Evolutionary conservation across 345 rosid species (phyloP).

Genomic region (Gynandropsis gynandra): DNA sequence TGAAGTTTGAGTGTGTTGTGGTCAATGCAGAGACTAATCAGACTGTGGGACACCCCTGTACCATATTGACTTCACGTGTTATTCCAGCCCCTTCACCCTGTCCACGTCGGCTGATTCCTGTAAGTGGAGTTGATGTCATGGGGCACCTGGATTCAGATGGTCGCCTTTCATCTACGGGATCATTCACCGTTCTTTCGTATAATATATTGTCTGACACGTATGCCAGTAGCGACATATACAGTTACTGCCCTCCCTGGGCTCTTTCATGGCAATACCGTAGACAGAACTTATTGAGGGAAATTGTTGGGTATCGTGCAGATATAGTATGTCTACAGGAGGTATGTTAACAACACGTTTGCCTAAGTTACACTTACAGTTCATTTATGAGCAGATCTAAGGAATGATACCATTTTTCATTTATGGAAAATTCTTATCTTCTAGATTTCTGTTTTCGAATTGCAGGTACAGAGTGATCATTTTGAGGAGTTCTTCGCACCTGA

Average conservation of each 20-base stretch:
- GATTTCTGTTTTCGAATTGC: constrained; percentile 23
- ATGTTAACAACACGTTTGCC: constrained; percentile 2
- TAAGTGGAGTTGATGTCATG: constrained; percentile 53
- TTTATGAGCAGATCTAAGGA: neutral
- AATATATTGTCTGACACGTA: constrained; percentile 78
- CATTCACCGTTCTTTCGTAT: constrained; percentile 87
- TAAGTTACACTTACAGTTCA: constrained; percentile 12
- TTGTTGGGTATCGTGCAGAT: constrained; percentile 89
- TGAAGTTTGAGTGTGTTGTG: constrained; percentile 89
- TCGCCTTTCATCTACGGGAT: constrained; percentile 57
- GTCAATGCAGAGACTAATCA: constrained; percentile 71
- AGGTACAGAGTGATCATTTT: constrained; percentile 95
- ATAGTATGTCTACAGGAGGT: constrained; percentile 98
- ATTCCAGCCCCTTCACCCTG: constrained; percentile 96
- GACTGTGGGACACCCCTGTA: constrained; percentile 55
- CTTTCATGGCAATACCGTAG: constrained; percentile 95
- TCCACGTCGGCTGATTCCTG: constrained; percentile 80
- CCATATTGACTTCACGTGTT: constrained; percentile 76
- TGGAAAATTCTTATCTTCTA: neutral
- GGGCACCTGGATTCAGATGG: constrained; percentile 67
- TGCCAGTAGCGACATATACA: constrained; percentile 71
- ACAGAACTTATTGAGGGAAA: constrained; percentile 84
- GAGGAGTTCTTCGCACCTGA: constrained; percentile 87
- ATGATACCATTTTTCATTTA: neutral
- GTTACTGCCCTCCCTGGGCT: constrained; percentile 97